These are phyloP conservation scores for Cutaneotrichosporon sp. DNA, from an alignment of 1,284 basidiomycete genomes.

Conservation along the genomic window DNA sequence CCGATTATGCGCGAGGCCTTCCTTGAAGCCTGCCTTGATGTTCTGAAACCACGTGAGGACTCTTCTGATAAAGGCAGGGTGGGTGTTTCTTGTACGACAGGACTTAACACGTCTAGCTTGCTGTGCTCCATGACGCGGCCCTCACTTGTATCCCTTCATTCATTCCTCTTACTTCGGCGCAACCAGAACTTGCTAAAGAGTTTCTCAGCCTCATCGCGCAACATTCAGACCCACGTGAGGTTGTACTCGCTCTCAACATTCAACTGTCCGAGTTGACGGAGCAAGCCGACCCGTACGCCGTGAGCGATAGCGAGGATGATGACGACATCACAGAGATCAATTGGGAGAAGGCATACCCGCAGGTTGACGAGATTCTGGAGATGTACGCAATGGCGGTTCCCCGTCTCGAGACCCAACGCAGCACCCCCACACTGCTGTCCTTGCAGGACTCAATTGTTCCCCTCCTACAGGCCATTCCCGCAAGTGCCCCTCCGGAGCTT, in stretches of 20 bases:
- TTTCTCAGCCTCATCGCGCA: slow-evolving; percentile 20
- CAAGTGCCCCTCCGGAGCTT: slow-evolving; percentile 7
- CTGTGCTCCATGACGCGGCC: slow-evolving; percentile 17
- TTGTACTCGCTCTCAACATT: slow-evolving; percentile 29
- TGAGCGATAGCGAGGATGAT: slow-evolving; percentile 32
- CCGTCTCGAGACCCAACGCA: slow-evolving; percentile 23
- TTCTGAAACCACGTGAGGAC: slow-evolving; percentile 14
- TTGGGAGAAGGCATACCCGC: slow-evolving; percentile 48
- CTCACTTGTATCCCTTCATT: slow-evolving; percentile 17
- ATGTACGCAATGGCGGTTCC: slow-evolving; percentile 23
- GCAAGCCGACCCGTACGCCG: slow-evolving; percentile 22
- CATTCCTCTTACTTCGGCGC: slow-evolving; percentile 4
- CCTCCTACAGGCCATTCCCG: slow-evolving; percentile 19
- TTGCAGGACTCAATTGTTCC: slow-evolving; percentile 23
- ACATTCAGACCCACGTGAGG: slow-evolving; percentile 27
- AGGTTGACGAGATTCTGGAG: slow-evolving; percentile 56
- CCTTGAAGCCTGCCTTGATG: slow-evolving; percentile 16
- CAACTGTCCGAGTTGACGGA: slow-evolving; percentile 28
- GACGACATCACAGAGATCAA: slow-evolving; percentile 39
- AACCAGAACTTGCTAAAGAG: slow-evolving; percentile 1
- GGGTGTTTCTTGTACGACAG: not conserved
- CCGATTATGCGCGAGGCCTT: slow-evolving; percentile 19
- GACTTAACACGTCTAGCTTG: slow-evolving; percentile 4
- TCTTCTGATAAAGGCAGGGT: slow-evolving; percentile 15
- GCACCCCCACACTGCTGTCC: slow-evolving; percentile 32